Evolutionary conservation across 2,329 filamentous ascomycete genomes (phyloP).

Genomic region (Cladorrhinum sp.): DNA sequence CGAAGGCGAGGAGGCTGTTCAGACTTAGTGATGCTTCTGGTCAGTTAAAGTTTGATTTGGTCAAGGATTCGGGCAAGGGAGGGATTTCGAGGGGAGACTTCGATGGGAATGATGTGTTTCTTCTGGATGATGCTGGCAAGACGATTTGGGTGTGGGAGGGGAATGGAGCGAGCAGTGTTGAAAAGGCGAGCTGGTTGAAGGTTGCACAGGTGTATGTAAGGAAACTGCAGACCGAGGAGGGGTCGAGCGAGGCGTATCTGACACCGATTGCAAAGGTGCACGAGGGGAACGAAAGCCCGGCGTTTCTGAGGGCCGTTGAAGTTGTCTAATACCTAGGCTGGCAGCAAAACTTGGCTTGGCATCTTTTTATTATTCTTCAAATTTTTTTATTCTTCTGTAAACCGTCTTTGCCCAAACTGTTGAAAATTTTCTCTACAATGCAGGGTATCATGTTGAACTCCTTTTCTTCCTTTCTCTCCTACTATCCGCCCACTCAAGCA

Average conservation of each 20-base stretch:
- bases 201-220: constrained; percentile 49
- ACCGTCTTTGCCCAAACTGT: neutral
- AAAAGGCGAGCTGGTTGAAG: constrained; percentile 60
- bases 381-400: neutral
- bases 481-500: constrained; percentile 11
- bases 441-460: constrained; percentile 18
- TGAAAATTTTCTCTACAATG: neutral
- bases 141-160: constrained; percentile 68
- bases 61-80: constrained; percentile 49
- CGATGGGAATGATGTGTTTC: constrained; percentile 59
- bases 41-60: constrained; percentile 52
- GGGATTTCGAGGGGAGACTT: constrained; percentile 47
- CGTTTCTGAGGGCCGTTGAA: constrained; percentile 49
- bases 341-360: neutral
- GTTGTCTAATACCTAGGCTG: constrained; percentile 12
- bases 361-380: neutral
- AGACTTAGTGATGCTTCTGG: constrained; percentile 62
- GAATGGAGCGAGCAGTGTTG: constrained; percentile 51
- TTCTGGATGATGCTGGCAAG: constrained; percentile 56
- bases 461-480: neutral
- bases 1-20: constrained; percentile 45
- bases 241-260: constrained; percentile 37
- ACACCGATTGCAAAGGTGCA: constrained; percentile 56
- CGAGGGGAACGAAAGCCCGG: constrained; percentile 53
- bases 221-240: constrained; percentile 36